Evolutionary conservation across 2,329 filamentous ascomycete genomes (phyloP), one percentile per base, ranked within the genome.

Genomic region (Aspergillus bombycis): DNA sequence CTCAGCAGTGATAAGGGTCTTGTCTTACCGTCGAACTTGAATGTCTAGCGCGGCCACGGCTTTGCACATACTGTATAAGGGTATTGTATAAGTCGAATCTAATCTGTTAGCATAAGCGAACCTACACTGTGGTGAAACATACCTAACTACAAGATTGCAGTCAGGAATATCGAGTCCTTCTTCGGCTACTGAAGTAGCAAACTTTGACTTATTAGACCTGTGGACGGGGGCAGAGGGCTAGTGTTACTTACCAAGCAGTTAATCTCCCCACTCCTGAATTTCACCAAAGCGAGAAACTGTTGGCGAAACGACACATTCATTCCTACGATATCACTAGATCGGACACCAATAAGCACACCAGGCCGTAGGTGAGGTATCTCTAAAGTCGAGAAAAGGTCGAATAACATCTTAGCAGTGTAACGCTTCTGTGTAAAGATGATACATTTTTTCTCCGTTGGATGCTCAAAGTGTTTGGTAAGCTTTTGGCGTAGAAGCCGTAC

Each of bases 51-150:
- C 95, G 87, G 0, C 95, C 95, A 66, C 93, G 87, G 16, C 94
- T 97, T 76, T 99, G 95, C 23, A 98, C 89, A 74, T 97, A 98
- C 72, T 96, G 92, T 58, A 98, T 98, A 77, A 97, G 88, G 0
- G 94, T 97, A 12, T 85, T 84, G 77, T 93, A 97, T 2, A 96
- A 85, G 73, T 98, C 93, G 71, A 97, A 99, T 2, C 94, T 80
- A 53, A 12, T 46, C 3, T 21, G 30, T 74, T 34, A 73, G 66
- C n/a, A 52, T 14, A 26, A 2, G 2, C 41, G 1, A 4, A 26
- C 7, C 11, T 26, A 28, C 14, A 54, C 14, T 5, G 12, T 21
- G 3, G 1, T 19, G 23, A 41, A 46, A 50, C 61, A 56, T 70
- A 79, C 77, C 82, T 82, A 30, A 89, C 78, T 12, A 89, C 84